Base-by-base conservation (phyloP, 768 basidiomycete genomes). In the Leccinum aurantiacum region DNA sequence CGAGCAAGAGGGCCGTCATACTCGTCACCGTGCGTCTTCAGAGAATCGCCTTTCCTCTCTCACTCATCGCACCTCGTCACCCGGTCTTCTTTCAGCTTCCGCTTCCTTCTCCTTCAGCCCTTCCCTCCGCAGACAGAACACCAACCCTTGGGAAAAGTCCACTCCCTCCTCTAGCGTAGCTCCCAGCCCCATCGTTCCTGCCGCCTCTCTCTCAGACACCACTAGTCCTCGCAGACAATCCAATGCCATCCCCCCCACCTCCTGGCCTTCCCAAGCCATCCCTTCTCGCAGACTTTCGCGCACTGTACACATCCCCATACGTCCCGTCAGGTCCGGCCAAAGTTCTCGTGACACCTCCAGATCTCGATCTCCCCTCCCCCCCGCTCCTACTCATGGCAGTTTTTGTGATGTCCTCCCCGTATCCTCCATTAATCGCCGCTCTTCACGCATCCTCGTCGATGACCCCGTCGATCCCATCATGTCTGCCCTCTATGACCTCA, bases 291-390 rank as follows among this genome's bases (percentile, higher is more conserved):
- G 92, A n/a, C 80, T 94, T 60, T 94, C 91, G 25, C 88, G 91
- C 63, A 85, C 88, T 3, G 89, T 93, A 59, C 91, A 93, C 68
- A 90, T 92, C 56, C 84, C 87, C 55, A 74, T 80, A 44, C 84
- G 84, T 27, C 81, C 86, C 19, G 78, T 84, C 53, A 86, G 78
- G 56, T 93, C 93, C 57, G 87, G 84, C 31, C 87, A 89, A 64
- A 91, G 89, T 69, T 98, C 96, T 22, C 90, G 96, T 35, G 97
- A 95, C 9, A 94, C 91, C 19, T 98, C 96, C 57, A 88, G 95
- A 50, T 98, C 96, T 6, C 85, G 95, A 46, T 98, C 97, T 0
- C 95, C 95, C 1, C 81, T 97, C 56, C 94, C 94, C 10, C 84
- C 87, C 41, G 68, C 83, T 58, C 80, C 86, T 57, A 82, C 81